phyloP scores from a whole-genome alignment of 108 stramenopile species.

The Conticribra weissflogii region DNA sequence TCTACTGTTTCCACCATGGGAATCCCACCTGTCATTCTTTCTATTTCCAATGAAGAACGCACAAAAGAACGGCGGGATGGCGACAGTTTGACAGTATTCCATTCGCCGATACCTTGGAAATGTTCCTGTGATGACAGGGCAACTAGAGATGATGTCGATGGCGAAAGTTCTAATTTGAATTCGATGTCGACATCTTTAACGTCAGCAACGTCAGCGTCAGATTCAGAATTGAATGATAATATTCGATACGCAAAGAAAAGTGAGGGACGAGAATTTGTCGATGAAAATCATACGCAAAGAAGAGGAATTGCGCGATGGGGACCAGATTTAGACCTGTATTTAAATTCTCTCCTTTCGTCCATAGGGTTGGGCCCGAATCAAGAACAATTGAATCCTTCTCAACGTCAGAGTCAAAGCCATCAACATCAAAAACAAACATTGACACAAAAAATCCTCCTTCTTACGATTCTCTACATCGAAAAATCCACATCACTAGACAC shows the following conservation, averaged over 20 bases:
- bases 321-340: constrained; percentile 33
- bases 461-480: constrained; percentile 37
- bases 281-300: neutral
- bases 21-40: too few species aligned
- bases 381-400: neutral
- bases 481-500: constrained; percentile 23
- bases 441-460: constrained; percentile 28
- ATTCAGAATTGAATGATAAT: constrained; percentile 14
- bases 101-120: too few species aligned
- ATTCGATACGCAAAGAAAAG: constrained; percentile 1
- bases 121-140: too few species aligned
- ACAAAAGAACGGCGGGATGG: too few species aligned
- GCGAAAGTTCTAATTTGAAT: too few species aligned
- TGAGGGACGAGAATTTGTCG: neutral
- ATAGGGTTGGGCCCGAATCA: constrained; percentile 21
- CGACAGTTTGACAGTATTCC: too few species aligned
- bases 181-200: too few species aligned
- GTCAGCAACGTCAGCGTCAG: constrained; percentile 9
- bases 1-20: too few species aligned
- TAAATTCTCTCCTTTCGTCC: constrained; percentile 26
- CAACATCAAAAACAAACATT: constrained; percentile 12
- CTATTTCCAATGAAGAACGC: too few species aligned
- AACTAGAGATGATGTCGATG: too few species aligned
- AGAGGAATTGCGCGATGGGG: constrained; percentile 31
- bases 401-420: neutral